Percentiles rank a stretch among this genome's conserved stretches.
Evolutionary conservation across 148 eudicot genomes (phyloP).

Genomic region (Rhododendron simsii): DNA sequence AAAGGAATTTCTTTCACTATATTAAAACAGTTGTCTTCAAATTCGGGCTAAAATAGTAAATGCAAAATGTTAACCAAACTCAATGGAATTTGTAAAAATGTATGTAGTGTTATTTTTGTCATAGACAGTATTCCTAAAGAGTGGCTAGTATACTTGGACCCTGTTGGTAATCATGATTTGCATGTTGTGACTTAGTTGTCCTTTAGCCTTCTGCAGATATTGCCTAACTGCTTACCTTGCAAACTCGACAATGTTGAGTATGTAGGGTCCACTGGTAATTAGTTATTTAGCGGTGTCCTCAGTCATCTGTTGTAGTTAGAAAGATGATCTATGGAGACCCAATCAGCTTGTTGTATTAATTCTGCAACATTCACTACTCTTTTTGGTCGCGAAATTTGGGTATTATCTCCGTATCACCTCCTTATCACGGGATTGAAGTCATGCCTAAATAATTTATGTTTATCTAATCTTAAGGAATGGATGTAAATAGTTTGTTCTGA

Average conservation of each 20-base stretch:
- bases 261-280: neutral
- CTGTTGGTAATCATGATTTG: neutral
- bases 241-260: neutral
- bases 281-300: neutral
- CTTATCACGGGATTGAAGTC: neutral
- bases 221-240: neutral
- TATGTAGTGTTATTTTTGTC: neutral
- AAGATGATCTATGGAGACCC: neutral
- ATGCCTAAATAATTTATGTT: neutral
- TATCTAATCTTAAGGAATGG: neutral
- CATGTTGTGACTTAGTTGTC: neutral
- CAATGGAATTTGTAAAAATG: neutral
- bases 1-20: neutral
- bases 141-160: neutral
- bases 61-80: neutral
- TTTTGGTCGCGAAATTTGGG: neutral
- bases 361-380: neutral
- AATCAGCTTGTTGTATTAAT: neutral
- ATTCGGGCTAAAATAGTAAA: neutral
- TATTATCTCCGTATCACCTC: neutral
- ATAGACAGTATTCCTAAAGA: neutral
- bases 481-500: neutral
- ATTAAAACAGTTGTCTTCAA: neutral
- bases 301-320: neutral
- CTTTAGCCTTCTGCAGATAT: neutral